Evolutionary conservation across 2,329 filamentous ascomycete genomes (phyloP).

Genomic region (Fusarium dlaminii): DNA sequence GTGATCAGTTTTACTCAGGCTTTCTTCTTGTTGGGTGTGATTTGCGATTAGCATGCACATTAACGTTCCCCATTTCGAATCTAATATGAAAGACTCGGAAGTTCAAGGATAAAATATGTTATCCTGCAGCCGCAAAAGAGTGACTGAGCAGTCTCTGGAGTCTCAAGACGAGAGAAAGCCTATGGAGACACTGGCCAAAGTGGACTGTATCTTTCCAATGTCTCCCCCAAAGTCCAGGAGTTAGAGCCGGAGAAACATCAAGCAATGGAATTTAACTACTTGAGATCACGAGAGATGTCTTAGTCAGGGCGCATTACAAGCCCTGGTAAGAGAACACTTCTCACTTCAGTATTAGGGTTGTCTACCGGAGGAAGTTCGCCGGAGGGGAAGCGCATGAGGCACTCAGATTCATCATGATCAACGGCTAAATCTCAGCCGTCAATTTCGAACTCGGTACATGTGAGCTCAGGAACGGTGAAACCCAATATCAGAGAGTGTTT

Average conservation of each 20-base stretch:
- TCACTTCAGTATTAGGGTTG: background rate
- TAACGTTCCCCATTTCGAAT: background rate
- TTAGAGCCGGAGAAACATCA: background rate
- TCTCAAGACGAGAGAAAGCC: background rate
- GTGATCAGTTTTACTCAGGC: background rate
- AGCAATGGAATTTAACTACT: background rate
- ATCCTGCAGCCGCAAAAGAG: background rate
- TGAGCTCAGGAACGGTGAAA: background rate
- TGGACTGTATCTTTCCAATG: background rate
- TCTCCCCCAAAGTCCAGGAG: background rate
- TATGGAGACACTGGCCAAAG: background rate
- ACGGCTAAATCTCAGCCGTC: background rate
- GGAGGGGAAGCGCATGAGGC: background rate
- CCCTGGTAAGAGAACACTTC: background rate
- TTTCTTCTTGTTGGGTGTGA: background rate
- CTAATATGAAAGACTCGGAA: background rate
- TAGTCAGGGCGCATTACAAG: background rate
- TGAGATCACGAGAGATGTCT: background rate
- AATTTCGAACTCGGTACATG: background rate
- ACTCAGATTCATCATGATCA: background rate
- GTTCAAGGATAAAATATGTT: background rate
- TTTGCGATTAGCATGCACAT: background rate
- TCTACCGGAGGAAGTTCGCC: background rate
- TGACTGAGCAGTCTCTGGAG: background rate
- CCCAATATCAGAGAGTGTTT: background rate